Base-by-base conservation (phyloP, 441 rosid genomes). In the Melastoma candidum region DNA sequence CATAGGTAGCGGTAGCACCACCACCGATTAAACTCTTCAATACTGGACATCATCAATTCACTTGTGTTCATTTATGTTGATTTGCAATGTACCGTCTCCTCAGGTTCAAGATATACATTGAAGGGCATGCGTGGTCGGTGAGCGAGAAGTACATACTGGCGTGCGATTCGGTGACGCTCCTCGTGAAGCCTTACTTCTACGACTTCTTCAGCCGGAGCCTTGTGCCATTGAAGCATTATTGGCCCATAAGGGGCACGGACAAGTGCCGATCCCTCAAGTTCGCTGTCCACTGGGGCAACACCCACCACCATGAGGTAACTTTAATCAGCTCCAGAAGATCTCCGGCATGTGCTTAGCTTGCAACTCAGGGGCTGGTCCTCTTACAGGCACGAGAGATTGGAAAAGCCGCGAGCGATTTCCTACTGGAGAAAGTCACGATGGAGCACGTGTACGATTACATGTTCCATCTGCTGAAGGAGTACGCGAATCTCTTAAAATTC, bases 251-350 rank as follows among this genome's bases (percentile, higher is more conserved):
- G 24, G 24, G 39, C 1, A 22, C 54, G n/a, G 49, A 39, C 39
- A 61, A 47, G 59, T 61, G 59, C 48, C 47, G 47, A 36, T 55
- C 56, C 53, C 47, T 61, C 53, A 61, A 61, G 32, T 61, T 61
- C 26, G 65, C 59, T 1, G 65, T 61, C 12, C 59, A 61, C 43
- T 61, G 65, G 65, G 65, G 65, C 54, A 61, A 61, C 9, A 54
- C 44, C 26, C 65, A 54, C 48, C 41, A 55, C 9, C 10, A 13
- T 1, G 51, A 61, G 65, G 63, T 59, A 44, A 51, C 5, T 49
- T 44, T 43, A 9, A 12, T 25, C 44, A 11, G 12, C 13, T 43
- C 27, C 11, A 13, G 22, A 17, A 0, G 26, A 51, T 29, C 5
- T 51, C 55, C 43, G 7, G 10, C 12, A 3, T 1, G 3, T 29